These are phyloP conservation scores for Rhizoclosmatium globosum DNA, from an alignment of 192 early-diverging fungal genomes.

Conservation along the genomic window DNA sequence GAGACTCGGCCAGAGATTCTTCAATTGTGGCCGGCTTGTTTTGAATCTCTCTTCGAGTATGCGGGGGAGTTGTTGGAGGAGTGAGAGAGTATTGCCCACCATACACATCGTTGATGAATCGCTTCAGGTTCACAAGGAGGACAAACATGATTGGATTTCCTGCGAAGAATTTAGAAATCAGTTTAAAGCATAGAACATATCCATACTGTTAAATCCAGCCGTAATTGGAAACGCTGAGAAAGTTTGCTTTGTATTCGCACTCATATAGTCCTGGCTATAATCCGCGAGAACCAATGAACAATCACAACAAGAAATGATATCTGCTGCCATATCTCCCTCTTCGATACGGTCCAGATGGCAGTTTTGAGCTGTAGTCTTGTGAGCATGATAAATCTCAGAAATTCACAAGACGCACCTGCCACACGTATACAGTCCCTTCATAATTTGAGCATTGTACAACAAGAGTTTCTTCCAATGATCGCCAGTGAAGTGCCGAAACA, in stretches of 20 bases:
- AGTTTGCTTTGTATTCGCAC: conserved; percentile 43
- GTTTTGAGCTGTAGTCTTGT: conserved; percentile 67
- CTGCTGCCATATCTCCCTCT: conserved; percentile 57
- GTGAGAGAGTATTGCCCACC: conserved; percentile 45
- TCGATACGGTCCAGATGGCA: conserved; percentile 74
- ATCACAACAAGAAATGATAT: conserved; percentile 66
- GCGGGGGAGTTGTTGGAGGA: conserved; percentile 28
- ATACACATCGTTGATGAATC: conserved; percentile 58
- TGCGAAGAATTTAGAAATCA: neutral
- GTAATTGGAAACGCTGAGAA: conserved; percentile 50
- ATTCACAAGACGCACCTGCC: conserved; percentile 68
- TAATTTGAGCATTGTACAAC: conserved; percentile 60
- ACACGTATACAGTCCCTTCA: conserved; percentile 73
- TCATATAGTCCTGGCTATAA: conserved; percentile 40
- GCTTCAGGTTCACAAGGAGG: conserved; percentile 56
- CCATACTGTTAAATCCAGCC: conserved; percentile 20
- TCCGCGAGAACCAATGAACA: conserved; percentile 57
- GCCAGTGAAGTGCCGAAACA: conserved; percentile 70
- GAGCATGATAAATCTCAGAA: neutral
- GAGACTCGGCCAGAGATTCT: conserved; percentile 13
- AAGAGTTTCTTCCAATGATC: conserved; percentile 71
- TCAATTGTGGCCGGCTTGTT: neutral
- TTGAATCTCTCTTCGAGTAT: conserved; percentile 2
- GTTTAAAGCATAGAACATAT: conserved; percentile 30
- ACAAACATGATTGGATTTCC: conserved; percentile 24